Evolutionary conservation across 225 moss, liverwort and hornwort genomes (phyloP), one percentile per base, ranked within the genome.

Genomic region (Pseudisothecium myosuroides): DNA sequence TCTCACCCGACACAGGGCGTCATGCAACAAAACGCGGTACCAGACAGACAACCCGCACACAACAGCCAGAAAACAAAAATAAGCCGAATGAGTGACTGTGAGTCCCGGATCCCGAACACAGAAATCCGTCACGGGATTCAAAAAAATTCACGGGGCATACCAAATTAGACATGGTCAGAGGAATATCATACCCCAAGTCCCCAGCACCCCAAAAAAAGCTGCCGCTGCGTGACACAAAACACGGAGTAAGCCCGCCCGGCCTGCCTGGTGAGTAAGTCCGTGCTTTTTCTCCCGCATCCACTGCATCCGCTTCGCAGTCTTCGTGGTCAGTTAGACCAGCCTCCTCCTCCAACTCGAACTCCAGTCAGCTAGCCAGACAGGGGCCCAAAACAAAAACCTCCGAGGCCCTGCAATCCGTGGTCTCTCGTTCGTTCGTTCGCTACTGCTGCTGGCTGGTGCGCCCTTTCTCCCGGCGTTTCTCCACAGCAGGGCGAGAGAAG

Each of bases 231-330:
- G 34, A 64, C 89, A 85, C 80, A 45, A 52, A 85, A 62, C 71
- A 34, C 62, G 88, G 68, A 37, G 50, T 12, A 31, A 63, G 59
- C 47, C 60, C 56, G 36, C 11, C 68, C 15, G 54, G 13, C 45
- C n/a, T 49, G 58, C 43, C 32, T n/a, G 66, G 43, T 39, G 86
- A 61, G 68, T 55, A 29, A 47, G 76, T 75, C n/a, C 65, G 43
- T 17, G 84, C 88, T 86, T 80, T 86, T 83, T 84, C 83, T 76
- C 77, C 86, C 89, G 78, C 86, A 83, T 87, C 89, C 91, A 82
- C 77, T 78, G 86, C 91, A 76, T 82, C 85, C 88, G 88, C 88
- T 81, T 76, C 74, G 76, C 43, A 82, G 88, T 88, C 60, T 60
- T 50, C 63, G 28, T 88, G 84, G 76, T 78, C 77, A 76, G 76